Conservation (phyloP, 2,329 filamentous ascomycete genomes). For the Claviceps pazoutovae region DNA sequence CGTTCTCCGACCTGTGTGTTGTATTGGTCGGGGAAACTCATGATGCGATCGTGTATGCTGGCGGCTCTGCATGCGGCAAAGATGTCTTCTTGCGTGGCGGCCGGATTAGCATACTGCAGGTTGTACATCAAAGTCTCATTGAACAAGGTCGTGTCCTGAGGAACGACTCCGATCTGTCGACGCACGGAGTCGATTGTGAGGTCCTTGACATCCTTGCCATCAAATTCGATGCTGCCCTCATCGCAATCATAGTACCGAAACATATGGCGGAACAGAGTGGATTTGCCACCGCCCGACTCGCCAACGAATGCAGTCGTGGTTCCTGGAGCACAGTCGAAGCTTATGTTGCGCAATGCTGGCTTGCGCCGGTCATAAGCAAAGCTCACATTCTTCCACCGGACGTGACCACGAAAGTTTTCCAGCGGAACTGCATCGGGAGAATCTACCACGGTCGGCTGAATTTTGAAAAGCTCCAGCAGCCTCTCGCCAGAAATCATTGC, state of each 20-base stretch:
- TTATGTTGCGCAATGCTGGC: constrained; percentile 69
- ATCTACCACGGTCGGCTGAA: constrained; percentile 83
- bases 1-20: constrained; percentile 84
- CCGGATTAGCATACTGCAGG: constrained; percentile 72
- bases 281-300: constrained; percentile 93
- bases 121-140: constrained; percentile 95
- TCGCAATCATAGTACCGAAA: constrained; percentile 91
- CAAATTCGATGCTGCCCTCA: constrained; percentile 68
- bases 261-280: constrained; percentile 85
- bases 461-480: constrained; percentile 90
- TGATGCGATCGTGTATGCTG: constrained; percentile 84
- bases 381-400: constrained; percentile 75
- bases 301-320: constrained; percentile 94
- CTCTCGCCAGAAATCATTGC: constrained; percentile 96
- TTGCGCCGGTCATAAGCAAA: constrained; percentile 85
- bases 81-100: constrained; percentile 68
- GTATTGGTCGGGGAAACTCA: constrained; percentile 79
- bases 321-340: constrained; percentile 74
- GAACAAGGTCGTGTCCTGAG: constrained; percentile 90
- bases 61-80: constrained; percentile 71
- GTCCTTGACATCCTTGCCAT: constrained; percentile 70
- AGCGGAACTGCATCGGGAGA: constrained; percentile 49
- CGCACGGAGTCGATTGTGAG: constrained; percentile 90
- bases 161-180: constrained; percentile 84
- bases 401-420: constrained; percentile 59